phyloP scores from a whole-genome alignment of 2,329 filamentous ascomycete species.

The Botrytis aclada region DNA sequence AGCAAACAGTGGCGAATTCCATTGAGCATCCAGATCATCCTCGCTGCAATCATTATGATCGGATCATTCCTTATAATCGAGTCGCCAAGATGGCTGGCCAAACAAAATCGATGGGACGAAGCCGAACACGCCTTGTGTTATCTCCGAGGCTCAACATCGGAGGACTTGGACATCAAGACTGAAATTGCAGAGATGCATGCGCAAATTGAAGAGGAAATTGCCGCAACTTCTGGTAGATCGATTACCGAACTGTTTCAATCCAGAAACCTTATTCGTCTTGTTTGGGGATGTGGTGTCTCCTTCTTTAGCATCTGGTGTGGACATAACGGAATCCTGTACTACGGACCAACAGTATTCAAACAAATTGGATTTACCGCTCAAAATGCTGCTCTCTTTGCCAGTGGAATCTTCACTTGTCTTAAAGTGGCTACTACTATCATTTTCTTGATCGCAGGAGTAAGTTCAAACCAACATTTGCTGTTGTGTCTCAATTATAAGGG shows the following conservation, averaged over 20 bases:
- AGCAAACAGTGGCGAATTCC: conserved; percentile 51
- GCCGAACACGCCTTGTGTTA: conserved; percentile 51
- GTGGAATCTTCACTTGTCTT: conserved; percentile 24
- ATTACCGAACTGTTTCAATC: conserved; percentile 47
- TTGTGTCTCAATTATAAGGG: not conserved
- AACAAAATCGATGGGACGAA: conserved; percentile 61
- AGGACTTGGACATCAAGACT: conserved; percentile 39
- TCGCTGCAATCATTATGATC: conserved; percentile 59
- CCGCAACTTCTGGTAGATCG: conserved; percentile 45
- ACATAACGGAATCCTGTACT: conserved; percentile 15
- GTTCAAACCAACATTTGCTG: not conserved
- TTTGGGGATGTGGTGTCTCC: conserved; percentile 16
- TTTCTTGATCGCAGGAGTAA: conserved; percentile 18
- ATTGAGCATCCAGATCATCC: conserved; percentile 46
- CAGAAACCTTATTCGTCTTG: conserved; percentile 9
- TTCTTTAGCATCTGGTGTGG: conserved; percentile 17
- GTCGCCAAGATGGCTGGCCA: conserved; percentile 61
- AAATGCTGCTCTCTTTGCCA: conserved; percentile 23
- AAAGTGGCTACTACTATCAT: conserved; percentile 19
- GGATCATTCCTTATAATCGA: conserved; percentile 44
- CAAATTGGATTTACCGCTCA: conserved; percentile 23
- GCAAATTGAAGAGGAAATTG: conserved; percentile 48
- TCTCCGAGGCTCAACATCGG: conserved; percentile 45
- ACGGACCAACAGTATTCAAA: conserved; percentile 19
- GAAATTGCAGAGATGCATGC: conserved; percentile 43